These are phyloP conservation scores for Akanthomyces uredinophilus DNA, from an alignment of 2,329 filamentous ascomycete species.

Conservation along the genomic window DNA sequence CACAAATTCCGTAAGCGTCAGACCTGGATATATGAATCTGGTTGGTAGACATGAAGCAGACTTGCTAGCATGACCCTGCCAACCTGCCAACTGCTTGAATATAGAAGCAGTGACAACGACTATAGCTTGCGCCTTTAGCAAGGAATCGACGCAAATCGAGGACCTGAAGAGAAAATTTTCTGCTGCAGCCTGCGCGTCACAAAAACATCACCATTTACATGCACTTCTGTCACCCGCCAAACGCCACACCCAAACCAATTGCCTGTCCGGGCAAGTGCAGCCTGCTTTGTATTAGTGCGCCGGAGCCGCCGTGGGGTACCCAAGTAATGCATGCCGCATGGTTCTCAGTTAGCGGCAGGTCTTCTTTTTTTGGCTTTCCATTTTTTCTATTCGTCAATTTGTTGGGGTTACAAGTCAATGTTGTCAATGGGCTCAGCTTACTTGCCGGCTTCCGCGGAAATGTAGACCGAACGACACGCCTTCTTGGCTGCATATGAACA, in stretches of 20 bases:
- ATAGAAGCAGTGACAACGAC: neutral
- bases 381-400: neutral
- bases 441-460: slow-evolving; percentile 8
- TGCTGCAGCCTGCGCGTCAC: slow-evolving; percentile 4
- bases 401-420: neutral
- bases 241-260: slow-evolving; percentile 1
- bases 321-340: neutral
- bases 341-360: neutral
- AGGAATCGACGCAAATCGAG: neutral
- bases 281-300: neutral
- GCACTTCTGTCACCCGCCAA: neutral
- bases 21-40: neutral
- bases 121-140: neutral
- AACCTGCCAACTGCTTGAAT: neutral
- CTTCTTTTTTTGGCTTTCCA: neutral
- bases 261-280: neutral
- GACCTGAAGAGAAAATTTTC: neutral
- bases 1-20: neutral
- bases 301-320: neutral
- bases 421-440: neutral
- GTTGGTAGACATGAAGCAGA: neutral
- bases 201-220: slow-evolving; percentile 8
- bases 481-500: neutral
- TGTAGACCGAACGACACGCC: neutral
- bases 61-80: neutral